phyloP scores from a whole-genome alignment of 345 rosid species.

The Geranium brycei region DNA sequence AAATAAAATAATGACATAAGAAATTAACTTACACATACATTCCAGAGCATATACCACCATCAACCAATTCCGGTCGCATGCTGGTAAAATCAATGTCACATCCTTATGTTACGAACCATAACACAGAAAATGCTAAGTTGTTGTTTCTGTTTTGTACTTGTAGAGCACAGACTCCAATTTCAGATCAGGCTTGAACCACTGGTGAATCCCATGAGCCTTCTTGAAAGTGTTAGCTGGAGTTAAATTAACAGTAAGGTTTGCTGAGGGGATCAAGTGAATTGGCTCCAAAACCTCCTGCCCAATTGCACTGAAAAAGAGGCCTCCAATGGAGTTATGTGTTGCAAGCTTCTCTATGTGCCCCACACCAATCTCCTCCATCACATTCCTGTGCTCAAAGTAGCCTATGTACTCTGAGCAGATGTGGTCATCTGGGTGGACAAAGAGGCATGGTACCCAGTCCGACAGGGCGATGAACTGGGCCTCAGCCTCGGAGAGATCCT shows the following conservation, averaged over 20 bases:
- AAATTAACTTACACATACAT: no score
- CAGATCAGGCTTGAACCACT: slow-evolving; percentile 74
- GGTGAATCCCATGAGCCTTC: slow-evolving; percentile 84
- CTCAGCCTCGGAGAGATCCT: slow-evolving; percentile 14
- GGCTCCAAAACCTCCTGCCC: slow-evolving; percentile 54
- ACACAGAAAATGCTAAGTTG: no score
- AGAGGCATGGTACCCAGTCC: slow-evolving; percentile 53
- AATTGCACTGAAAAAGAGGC: slow-evolving; percentile 42
- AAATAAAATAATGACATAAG: no score
- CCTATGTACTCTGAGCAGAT: slow-evolving; percentile 73
- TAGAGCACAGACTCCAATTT: slow-evolving; percentile 38
- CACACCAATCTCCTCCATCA: slow-evolving; percentile 73
- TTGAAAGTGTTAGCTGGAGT: slow-evolving; percentile 34
- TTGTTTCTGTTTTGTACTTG: slow-evolving; percentile 16
- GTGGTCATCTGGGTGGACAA: slow-evolving; percentile 52
- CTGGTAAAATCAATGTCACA: no score
- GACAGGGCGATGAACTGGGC: slow-evolving; percentile 45
- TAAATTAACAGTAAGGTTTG: slow-evolving; percentile 40
- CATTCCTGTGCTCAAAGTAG: slow-evolving; percentile 74
- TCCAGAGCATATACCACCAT: no score
- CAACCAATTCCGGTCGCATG: no score
- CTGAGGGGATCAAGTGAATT: slow-evolving; percentile 63
- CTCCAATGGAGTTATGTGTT: slow-evolving; percentile 54
- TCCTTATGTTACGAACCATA: no score
- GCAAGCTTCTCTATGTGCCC: slow-evolving; percentile 64